Evolutionary conservation across 2,329 filamentous ascomycete species (phyloP).

Genomic region (Penicillium sp.): DNA sequence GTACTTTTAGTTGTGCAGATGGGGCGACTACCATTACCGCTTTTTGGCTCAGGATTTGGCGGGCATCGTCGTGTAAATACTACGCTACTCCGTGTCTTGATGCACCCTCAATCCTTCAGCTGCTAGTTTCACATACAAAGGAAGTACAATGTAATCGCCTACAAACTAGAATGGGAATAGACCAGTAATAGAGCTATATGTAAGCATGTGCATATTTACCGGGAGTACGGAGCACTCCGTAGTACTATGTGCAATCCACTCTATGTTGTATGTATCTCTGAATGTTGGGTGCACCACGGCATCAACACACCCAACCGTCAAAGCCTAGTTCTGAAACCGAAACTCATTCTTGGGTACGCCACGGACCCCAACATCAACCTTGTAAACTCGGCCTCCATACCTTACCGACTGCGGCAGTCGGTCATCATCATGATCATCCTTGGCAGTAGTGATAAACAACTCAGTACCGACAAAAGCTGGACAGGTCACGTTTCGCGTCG

Average conservation of each 20-base stretch:
- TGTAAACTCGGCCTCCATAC: constrained; percentile 71
- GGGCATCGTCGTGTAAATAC: neutral
- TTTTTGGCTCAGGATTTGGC: neutral
- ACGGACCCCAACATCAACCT: constrained; percentile 70
- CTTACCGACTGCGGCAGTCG: constrained; percentile 58
- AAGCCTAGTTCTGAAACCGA: constrained; percentile 44
- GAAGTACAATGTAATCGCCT: no score
- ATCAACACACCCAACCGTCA: constrained; percentile 3
- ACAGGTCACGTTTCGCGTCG: constrained; percentile 78
- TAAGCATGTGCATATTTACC: neutral
- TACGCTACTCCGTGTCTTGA: neutral
- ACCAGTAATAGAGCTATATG: neutral
- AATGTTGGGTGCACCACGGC: neutral
- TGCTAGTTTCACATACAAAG: neutral
- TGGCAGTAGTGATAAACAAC: constrained; percentile 78
- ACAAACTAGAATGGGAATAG: neutral
- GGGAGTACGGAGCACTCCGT: neutral
- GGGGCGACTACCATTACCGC: neutral
- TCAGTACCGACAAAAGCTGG: constrained; percentile 72
- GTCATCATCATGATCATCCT: constrained; percentile 63
- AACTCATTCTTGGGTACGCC: constrained; percentile 66
- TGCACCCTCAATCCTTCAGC: constrained; percentile 5
- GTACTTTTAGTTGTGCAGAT: neutral
- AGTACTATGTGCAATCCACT: neutral
- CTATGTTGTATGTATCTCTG: neutral